These are phyloP conservation scores for Trametes polyzona DNA, from an alignment of 1,284 basidiomycete species.

Conservation along the genomic window DNA sequence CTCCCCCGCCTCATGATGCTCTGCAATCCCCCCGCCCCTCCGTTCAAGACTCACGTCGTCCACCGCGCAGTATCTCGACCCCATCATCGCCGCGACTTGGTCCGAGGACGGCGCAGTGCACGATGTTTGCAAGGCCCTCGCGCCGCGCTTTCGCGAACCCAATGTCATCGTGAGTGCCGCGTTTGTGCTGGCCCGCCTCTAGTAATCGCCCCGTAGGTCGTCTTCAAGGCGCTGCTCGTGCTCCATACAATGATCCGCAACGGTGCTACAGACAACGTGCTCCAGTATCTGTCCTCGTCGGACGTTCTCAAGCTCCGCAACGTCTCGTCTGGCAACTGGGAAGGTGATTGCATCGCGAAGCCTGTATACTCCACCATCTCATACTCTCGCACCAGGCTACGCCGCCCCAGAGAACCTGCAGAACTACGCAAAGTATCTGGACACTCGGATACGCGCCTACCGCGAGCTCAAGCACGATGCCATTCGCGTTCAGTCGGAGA, in stretches of 20 bases:
- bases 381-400: conserved; percentile 61
- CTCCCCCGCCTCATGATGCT: not conserved
- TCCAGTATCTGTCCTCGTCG: conserved; percentile 78
- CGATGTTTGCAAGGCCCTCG: conserved; percentile 89
- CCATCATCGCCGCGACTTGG: conserved; percentile 94
- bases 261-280: conserved; percentile 90
- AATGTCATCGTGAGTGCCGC: conserved; percentile 77
- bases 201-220: conserved; percentile 59
- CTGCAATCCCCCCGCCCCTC: not conserved
- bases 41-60: conserved; percentile 10
- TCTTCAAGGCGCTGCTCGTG: conserved; percentile 96
- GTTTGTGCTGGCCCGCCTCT: not conserved
- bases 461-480: conserved; percentile 93
- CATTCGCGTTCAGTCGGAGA: conserved; percentile 87
- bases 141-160: conserved; percentile 84
- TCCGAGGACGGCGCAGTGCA: conserved; percentile 89
- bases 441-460: conserved; percentile 88
- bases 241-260: conserved; percentile 96
- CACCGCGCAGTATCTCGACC: conserved; percentile 72
- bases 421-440: conserved; percentile 89
- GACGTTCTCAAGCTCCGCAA: conserved; percentile 83
- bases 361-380: conserved; percentile 14
- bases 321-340: conserved; percentile 79
- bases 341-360: conserved; percentile 55
- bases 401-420: conserved; percentile 85